Conservation (phyloP, 169 alveolate species). For the Theileria parva region DNA sequence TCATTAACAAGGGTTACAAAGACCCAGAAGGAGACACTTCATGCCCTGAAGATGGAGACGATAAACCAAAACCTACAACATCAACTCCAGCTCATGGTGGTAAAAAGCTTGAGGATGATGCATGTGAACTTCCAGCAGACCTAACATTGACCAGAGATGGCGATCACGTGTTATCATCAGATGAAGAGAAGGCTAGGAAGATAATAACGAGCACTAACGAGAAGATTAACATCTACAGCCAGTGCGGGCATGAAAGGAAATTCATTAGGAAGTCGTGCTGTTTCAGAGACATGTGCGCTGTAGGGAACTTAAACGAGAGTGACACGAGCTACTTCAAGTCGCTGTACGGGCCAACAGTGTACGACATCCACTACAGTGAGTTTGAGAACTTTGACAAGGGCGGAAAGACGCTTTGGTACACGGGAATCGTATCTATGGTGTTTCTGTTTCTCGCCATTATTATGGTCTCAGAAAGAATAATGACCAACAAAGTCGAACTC, state of each 20-base stretch:
- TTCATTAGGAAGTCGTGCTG: slow-evolving; percentile 38
- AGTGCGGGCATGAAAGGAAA: slow-evolving; percentile 6
- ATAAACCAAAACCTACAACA: neutral
- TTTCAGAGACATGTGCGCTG: slow-evolving; percentile 20
- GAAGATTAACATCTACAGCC: neutral
- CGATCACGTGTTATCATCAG: neutral
- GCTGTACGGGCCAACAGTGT: slow-evolving; percentile 36
- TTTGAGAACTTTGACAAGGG: slow-evolving; percentile 7
- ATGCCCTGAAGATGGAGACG: neutral
- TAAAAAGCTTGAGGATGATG: neutral
- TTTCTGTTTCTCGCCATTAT: neutral
- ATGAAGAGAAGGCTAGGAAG: slow-evolving; percentile 3
- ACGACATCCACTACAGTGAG: slow-evolving; percentile 41
- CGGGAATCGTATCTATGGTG: slow-evolving; percentile 13
- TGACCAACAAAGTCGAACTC: neutral
- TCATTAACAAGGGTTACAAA: neutral
- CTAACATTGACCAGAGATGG: neutral
- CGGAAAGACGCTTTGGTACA: neutral
- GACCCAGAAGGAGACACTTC: neutral
- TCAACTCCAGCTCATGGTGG: neutral
- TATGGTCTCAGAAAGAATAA: neutral
- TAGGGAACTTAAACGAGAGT: slow-evolving; percentile 18
- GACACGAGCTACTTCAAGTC: slow-evolving; percentile 14
- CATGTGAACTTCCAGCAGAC: neutral
- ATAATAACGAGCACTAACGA: neutral